Evolutionary conservation across 73 alveolate genomes (phyloP), one percentile per base, ranked within the genome.

Genomic region (Uronychia binucleata): DNA sequence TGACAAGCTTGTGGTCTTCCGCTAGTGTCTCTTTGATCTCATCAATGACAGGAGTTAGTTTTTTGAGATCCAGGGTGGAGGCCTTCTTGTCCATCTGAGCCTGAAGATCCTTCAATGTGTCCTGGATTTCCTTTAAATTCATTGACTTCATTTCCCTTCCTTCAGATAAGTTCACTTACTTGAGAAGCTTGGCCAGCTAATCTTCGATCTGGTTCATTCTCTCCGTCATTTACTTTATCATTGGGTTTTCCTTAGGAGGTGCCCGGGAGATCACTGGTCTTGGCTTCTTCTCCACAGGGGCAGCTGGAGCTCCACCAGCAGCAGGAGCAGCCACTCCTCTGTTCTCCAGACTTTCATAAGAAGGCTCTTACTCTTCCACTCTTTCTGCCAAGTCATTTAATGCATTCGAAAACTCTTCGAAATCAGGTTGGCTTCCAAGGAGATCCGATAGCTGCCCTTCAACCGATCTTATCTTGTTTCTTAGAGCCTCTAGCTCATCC

Each of bases 1-100:
- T 25, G 57, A 46, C 34, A 26, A 25, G 30, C 78, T 79, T 79
- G 29, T 79, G 34, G 30, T 33, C 67, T n/a, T 35, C 5, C n/a
- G 5, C 19, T 46, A 46, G 67, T 11, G 67, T 26, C 0, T 79
- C 86, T 30, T 57, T 79, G 1, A 79, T 28, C 86, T 79, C 86
- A 46, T 34, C 58, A 35, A 79, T 34, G 0, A 31, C 86, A 5
- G 67, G 67, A 19, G 67, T 46, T 19, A 46, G 67, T 19, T 46
- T 46, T 46, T 46, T 46, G 67, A 46, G 67, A 46, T 46, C 67
- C 19, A 46, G 67, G n/a, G 19, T 19, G 5, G 67, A 46, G 19
- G 67, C 67, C 67, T 46, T 46, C 19, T 46, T 46, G 67, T 46
- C 67, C 19, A 46, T 46, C 67, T 46, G 19, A 19, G 5, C 19